Evolutionary conservation across 768 basidiomycete genomes (phyloP), one percentile per base, ranked within the genome.

Genomic region (Pisolithus microcarpus): DNA sequence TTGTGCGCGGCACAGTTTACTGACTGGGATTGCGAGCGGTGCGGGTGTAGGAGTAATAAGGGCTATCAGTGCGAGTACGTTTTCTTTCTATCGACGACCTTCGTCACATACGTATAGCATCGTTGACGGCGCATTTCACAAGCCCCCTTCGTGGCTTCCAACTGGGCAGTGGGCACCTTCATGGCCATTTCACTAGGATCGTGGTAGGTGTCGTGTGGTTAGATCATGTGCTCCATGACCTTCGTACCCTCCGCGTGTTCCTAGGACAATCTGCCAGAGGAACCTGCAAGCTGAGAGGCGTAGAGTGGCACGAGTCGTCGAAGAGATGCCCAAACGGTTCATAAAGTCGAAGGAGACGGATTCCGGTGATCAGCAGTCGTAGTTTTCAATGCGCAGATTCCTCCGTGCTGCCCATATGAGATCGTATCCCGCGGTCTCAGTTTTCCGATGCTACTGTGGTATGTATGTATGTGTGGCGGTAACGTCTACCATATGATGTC

Each of bases 121-220:
- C 37, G 15, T 36, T 36, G 38, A 54, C 64, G 39, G 62, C 38
- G 28, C 3, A 28, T 40, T 15, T 30, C 15, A 38, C 24, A 38
- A 55, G 88, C 73, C 30, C 75, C 81, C 1, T 73, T 85, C 51
- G 73, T 79, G 38, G 87, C 86, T 36, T 82, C 79, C 3, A 80
- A 88, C 62, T 91, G 89, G 89, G 87, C 84, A 15, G 74, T 88
- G 18, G 85, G 80, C 6, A 82, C 87, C 1, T 91, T 87, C 59
- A 68, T 79, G 55, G 54, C 82, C 19, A 73, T 90, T 38, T 84
- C 87, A 3, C 49, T 82, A 2, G 81, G 80, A 43, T 81, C 84
- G 21, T 90, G 84, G 87, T 89, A 55, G 53, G 81, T 72, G 39
- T 36, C 36, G 28, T 28, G n/a, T 13, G 5, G 16, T 7, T 5